These are phyloP conservation scores for Tolypocladium ophioglossoides DNA, from an alignment of 2,329 filamentous ascomycete genomes.

Conservation along the genomic window DNA sequence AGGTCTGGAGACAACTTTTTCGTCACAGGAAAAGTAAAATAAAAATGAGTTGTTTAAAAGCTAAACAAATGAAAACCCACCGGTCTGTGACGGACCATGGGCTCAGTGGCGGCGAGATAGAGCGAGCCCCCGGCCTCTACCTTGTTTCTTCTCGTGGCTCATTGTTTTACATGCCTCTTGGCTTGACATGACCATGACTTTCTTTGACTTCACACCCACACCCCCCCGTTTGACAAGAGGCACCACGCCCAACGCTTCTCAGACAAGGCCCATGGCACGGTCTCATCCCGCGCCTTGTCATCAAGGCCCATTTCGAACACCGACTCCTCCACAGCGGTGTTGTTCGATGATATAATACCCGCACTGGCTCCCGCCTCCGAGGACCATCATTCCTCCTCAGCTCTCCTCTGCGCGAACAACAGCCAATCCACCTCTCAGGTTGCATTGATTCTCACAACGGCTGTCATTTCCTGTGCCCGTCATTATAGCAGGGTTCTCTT, in stretches of 20 bases:
- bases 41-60: background rate
- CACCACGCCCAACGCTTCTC: constrained; percentile 1
- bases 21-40: background rate
- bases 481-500: background rate
- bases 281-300: constrained; percentile 8
- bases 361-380: constrained; percentile 4
- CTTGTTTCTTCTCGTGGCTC: background rate
- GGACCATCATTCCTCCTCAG: background rate
- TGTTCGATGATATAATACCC: constrained; percentile 1
- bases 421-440: background rate
- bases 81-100: background rate
- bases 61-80: background rate
- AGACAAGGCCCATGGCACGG: constrained; percentile 10
- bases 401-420: background rate
- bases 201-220: background rate
- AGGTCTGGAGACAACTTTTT: background rate
- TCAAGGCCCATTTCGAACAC: background rate
- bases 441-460: background rate
- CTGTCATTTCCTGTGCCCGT: background rate
- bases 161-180: background rate
- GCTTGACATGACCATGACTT: background rate
- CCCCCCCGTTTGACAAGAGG: background rate
- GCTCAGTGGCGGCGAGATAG: background rate
- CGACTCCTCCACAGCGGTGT: background rate
- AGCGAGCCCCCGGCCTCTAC: background rate